phyloP scores from a whole-genome alignment of 2,329 filamentous ascomycete species.

The Pyrenochaeta sp. region DNA sequence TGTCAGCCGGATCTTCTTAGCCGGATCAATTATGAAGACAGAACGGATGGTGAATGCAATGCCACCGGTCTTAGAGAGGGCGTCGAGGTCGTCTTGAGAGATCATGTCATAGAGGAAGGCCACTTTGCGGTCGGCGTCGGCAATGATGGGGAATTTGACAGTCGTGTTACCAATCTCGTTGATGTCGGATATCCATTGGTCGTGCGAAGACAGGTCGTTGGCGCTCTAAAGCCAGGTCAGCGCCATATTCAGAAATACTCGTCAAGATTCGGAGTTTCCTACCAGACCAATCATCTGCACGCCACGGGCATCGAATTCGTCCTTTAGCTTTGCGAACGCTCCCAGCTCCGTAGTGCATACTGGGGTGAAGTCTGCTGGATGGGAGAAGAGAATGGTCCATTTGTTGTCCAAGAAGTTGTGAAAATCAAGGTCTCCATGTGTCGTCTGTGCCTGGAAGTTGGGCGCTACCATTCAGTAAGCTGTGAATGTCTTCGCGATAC shows the following conservation, averaged over 20 bases:
- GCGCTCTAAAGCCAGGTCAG: slow-evolving; percentile 60
- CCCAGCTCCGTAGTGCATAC: slow-evolving; percentile 97
- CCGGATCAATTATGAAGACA: slow-evolving; percentile 93
- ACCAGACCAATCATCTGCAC: slow-evolving; percentile 90
- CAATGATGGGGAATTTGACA: slow-evolving; percentile 61
- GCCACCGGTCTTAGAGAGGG: slow-evolving; percentile 60
- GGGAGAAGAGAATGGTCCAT: slow-evolving; percentile 85
- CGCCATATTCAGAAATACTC: neutral
- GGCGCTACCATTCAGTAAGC: slow-evolving; percentile 62
- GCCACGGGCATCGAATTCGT: slow-evolving; percentile 84
- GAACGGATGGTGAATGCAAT: slow-evolving; percentile 94
- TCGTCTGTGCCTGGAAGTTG: slow-evolving; percentile 86
- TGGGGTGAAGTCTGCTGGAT: slow-evolving; percentile 88
- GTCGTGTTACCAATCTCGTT: slow-evolving; percentile 56
- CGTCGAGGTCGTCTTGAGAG: slow-evolving; percentile 63
- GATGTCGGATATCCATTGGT: slow-evolving; percentile 86
- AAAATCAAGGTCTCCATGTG: slow-evolving; percentile 75
- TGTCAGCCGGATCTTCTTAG: slow-evolving; percentile 91
- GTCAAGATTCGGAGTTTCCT: slow-evolving; percentile 18
- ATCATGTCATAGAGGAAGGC: slow-evolving; percentile 62
- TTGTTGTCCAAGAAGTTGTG: slow-evolving; percentile 81
- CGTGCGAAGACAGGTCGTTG: slow-evolving; percentile 85
- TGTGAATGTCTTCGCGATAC: neutral
- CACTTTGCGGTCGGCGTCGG: slow-evolving; percentile 58
- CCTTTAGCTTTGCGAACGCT: slow-evolving; percentile 87